Percentiles rank a stretch among this genome's conserved stretches.
phyloP scores from a whole-genome alignment of 371 early-diverging fungal species.

The Rhizomucor miehei region DNA sequence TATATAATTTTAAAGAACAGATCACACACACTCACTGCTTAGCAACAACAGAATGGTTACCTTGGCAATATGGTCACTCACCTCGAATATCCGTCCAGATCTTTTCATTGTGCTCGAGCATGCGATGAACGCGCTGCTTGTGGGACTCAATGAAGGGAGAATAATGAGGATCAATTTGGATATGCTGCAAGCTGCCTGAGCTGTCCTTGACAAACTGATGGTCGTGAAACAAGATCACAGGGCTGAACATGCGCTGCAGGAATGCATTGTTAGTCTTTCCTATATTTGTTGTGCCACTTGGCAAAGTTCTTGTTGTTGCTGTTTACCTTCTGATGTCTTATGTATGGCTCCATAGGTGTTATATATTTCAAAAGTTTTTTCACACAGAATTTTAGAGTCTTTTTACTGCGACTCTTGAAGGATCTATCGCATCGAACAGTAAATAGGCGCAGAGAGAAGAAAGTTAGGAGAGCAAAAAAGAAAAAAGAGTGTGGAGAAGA shows the following conservation, averaged over 20 bases:
- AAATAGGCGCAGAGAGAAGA: neutral
- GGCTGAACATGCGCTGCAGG: constrained; percentile 28
- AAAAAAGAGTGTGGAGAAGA: neutral
- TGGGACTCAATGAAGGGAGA: constrained; percentile 23
- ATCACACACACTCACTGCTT: neutral
- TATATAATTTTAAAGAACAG: no score
- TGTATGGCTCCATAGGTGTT: neutral
- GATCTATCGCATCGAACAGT: neutral
- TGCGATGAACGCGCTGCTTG: constrained; percentile 26
- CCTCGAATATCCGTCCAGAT: constrained; percentile 34
- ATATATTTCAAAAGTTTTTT: neutral
- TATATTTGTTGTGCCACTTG: no score
- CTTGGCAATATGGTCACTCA: neutral
- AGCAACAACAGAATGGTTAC: neutral
- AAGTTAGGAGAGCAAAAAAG: neutral
- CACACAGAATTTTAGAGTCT: neutral
- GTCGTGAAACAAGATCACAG: constrained; percentile 41
- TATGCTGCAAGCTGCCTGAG: constrained; percentile 26
- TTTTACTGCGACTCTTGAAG: neutral
- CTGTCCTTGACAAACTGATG: constrained; percentile 29
- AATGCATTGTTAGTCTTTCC: neutral
- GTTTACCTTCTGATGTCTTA: neutral
- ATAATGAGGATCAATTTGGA: constrained; percentile 36
- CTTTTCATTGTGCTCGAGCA: constrained; percentile 31
- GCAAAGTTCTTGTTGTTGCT: neutral